Conservation (phyloP, 192 early-diverging fungal genomes). For the Backusella tarrabulga region DNA sequence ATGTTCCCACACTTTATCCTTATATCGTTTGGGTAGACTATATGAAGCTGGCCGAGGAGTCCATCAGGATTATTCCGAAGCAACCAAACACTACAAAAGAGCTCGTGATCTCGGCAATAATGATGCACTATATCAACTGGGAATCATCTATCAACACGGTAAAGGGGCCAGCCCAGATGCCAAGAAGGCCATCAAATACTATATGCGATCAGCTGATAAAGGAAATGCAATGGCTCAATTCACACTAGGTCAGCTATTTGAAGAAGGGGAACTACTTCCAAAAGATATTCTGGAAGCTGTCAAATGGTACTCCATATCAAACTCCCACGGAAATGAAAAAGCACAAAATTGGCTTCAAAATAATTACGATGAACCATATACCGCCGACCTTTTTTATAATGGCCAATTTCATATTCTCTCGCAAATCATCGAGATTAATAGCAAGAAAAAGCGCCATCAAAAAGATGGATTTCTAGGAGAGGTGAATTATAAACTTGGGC, state of each 20-base stretch:
- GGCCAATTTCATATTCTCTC: neutral
- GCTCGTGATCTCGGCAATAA: neutral
- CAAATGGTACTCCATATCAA: neutral
- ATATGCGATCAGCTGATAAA: neutral
- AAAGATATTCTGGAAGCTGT: neutral
- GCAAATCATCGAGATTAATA: neutral
- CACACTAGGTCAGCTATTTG: neutral
- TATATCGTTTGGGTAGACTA: neutral
- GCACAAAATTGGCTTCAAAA: neutral
- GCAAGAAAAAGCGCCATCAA: neutral
- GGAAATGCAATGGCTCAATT: neutral
- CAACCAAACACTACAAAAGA: neutral
- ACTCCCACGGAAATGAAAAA: neutral
- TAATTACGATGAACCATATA: neutral
- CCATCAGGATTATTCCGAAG: neutral
- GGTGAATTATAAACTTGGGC: neutral
- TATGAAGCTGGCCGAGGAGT: neutral
- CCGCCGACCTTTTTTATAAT: neutral
- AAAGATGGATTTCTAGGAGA: neutral
- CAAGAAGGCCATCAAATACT: neutral
- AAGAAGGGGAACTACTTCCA: neutral
- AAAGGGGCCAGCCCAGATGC: neutral
- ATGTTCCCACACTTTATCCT: neutral
- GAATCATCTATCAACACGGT: neutral
- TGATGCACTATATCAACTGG: neutral